These are phyloP conservation scores for Arabis alpina DNA, from an alignment of 345 rosid species.

Conservation along the genomic window DNA sequence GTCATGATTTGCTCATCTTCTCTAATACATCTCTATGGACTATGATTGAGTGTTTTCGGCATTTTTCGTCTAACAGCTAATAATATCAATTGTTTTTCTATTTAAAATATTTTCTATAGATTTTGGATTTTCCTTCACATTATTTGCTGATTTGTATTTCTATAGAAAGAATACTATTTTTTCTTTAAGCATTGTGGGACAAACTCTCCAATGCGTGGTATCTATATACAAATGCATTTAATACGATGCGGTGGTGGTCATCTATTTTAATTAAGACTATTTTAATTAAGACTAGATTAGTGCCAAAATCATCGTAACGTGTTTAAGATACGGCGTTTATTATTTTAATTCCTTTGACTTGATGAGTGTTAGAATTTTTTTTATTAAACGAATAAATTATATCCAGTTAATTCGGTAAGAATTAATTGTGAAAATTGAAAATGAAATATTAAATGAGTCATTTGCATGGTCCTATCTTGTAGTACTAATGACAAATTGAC, in stretches of 20 bases:
- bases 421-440: not conserved
- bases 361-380: too few species aligned
- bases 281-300: slow-evolving; percentile 14
- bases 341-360: not conserved
- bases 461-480: slow-evolving; percentile 26
- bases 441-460: not conserved
- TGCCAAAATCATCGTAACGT: slow-evolving; percentile 30
- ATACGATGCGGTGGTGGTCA: slow-evolving; percentile 24
- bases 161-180: slow-evolving; percentile 1
- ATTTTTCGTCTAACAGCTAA: slow-evolving; percentile 21
- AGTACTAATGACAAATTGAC: slow-evolving; percentile 16
- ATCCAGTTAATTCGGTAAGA: too few species aligned
- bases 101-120: slow-evolving; percentile 18
- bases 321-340: slow-evolving; percentile 12
- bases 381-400: too few species aligned
- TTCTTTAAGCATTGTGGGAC: slow-evolving; percentile 8
- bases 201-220: slow-evolving; percentile 10
- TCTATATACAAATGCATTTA: not conserved
- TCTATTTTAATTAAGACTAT: not conserved
- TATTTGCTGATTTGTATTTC: slow-evolving; percentile 39
- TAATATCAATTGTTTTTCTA: slow-evolving; percentile 34
- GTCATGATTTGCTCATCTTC: not conserved
- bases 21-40: not conserved
- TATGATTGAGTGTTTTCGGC: slow-evolving; percentile 20
- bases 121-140: slow-evolving; percentile 43